Percentiles rank a stretch among this genome's conserved stretches.
Evolutionary conservation across 768 basidiomycete genomes (phyloP).

Genomic region (Kwoniella sp.): DNA sequence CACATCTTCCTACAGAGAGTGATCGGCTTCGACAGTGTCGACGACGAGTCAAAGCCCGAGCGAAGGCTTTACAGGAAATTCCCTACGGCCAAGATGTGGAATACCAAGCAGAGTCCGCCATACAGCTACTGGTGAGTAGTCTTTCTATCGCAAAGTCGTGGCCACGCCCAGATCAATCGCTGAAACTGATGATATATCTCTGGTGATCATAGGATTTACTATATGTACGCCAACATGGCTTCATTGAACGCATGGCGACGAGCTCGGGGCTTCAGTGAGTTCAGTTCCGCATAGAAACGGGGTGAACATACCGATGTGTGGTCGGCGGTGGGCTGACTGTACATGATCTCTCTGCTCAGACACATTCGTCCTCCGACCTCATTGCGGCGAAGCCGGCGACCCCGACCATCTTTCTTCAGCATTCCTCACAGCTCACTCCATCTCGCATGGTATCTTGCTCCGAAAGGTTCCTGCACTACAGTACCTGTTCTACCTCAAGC

Average conservation of each 20-base stretch:
- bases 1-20: conserved; percentile 95
- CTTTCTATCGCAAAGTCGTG: too few species aligned
- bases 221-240: conserved; percentile 95
- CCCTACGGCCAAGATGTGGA: conserved; percentile 88
- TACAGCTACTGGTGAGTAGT: conserved; percentile 85
- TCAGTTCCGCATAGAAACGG: background rate
- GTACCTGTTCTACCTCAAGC: conserved; percentile 96
- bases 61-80: conserved; percentile 89
- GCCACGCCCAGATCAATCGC: too few species aligned
- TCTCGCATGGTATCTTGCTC: conserved; percentile 97
- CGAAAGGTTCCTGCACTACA: conserved; percentile 91
- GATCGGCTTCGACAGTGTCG: conserved; percentile 96
- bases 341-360: conserved; percentile 62
- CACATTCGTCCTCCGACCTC: conserved; percentile 94
- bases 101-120: conserved; percentile 83
- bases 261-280: conserved; percentile 84
- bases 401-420: conserved; percentile 95
- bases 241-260: conserved; percentile 92
- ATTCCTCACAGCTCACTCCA: conserved; percentile 94
- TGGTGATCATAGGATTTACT: conserved; percentile 76
- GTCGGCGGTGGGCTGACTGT: too few species aligned
- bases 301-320: conserved; percentile 15
- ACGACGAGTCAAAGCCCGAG: conserved; percentile 95
- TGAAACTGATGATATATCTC: conserved; percentile 10
- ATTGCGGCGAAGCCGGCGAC: conserved; percentile 97